A percentile compares a stretch with the other conserved stretches of the same genome.
Conservation (phyloP, 2,329 filamentous ascomycete species). For the Cadophora sp. region DNA sequence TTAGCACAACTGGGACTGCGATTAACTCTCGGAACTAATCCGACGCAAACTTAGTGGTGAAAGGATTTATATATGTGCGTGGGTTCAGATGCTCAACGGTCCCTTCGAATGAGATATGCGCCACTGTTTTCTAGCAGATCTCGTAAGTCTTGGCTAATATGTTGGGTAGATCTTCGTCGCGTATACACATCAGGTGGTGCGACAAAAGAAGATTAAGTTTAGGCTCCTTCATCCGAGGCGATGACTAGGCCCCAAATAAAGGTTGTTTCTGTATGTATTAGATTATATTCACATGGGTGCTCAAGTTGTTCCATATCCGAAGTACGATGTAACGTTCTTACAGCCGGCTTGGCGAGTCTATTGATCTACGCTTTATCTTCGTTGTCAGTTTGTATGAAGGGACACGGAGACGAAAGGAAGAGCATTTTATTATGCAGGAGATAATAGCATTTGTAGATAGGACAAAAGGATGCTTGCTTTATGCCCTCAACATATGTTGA, state of each 20-base stretch:
- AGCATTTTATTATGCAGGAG: not conserved
- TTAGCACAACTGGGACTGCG: not conserved
- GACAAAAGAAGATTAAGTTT: conserved; percentile 7
- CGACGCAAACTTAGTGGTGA: not conserved
- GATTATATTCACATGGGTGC: conserved; percentile 8
- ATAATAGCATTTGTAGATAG: not conserved
- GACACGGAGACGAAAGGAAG: not conserved
- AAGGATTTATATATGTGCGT: not conserved
- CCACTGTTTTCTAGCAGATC: not conserved
- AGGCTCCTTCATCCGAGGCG: conserved; percentile 11
- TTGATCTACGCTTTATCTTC: not conserved
- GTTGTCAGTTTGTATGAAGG: not conserved
- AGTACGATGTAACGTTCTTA: not conserved
- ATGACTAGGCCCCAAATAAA: not conserved
- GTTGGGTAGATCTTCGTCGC: not conserved
- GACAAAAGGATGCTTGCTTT: not conserved
- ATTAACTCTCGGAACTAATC: not conserved
- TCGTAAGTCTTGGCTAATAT: not conserved
- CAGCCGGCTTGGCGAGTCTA: conserved; percentile 7
- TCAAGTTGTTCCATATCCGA: conserved; percentile 7
- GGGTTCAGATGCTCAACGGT: not conserved
- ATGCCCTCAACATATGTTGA: not conserved
- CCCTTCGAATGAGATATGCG: not conserved
- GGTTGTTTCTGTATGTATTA: conserved; percentile 1
- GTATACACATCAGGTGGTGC: conserved; percentile 18